Evolutionary conservation across 345 rosid species (phyloP).

Genomic region (Eucalyptus erythrocorys): DNA sequence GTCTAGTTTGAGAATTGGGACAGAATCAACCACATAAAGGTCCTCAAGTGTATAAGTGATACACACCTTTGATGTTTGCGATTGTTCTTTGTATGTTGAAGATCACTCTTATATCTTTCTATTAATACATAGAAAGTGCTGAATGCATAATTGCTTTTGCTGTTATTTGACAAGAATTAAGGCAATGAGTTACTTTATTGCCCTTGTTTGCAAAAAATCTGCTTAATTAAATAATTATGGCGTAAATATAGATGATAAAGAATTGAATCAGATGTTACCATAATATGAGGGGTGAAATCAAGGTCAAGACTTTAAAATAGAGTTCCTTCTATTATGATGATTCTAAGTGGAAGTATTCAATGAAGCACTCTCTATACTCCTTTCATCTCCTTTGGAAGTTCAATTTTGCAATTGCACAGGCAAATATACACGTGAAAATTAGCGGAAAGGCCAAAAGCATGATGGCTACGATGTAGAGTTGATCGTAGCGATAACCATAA

Average conservation of each 20-base stretch:
- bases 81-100: not conserved
- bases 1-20: too few species aligned
- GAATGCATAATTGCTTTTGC: not conserved
- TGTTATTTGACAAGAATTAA: not conserved
- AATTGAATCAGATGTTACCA: too few species aligned
- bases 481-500: slow-evolving; percentile 12
- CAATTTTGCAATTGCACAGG: slow-evolving; percentile 16
- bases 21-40: too few species aligned
- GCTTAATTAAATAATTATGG: not conserved
- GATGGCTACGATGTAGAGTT: slow-evolving; percentile 5
- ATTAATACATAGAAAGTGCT: not conserved
- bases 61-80: not conserved
- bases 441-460: slow-evolving; percentile 13
- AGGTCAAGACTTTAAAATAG: not conserved
- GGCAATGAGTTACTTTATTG: not conserved
- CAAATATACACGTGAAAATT: slow-evolving; percentile 11
- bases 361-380: not conserved
- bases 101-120: not conserved
- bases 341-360: not conserved
- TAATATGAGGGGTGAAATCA: not conserved
- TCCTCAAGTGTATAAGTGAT: too few species aligned
- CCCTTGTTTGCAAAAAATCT: not conserved
- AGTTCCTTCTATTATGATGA: not conserved
- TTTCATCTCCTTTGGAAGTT: slow-evolving; percentile 22
- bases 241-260: too few species aligned